Base-by-base conservation (phyloP, 345 rosid species). In the Nephelium lappaceum region DNA sequence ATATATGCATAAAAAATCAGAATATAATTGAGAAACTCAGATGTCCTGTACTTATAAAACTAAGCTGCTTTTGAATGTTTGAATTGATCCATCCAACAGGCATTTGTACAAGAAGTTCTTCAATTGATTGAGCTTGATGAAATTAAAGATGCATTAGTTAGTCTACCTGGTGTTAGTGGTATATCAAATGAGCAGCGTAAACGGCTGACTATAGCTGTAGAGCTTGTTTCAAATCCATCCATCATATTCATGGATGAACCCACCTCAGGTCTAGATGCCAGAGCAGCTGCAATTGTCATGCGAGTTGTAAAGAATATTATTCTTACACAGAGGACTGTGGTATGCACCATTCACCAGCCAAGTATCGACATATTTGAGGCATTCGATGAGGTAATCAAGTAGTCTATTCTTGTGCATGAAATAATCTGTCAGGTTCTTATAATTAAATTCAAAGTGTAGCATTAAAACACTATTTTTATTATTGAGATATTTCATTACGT, bases 181-280 rank as follows among this genome's bases (percentile, higher is more conserved):
- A 78, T 90, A 81, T 88, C 91, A 39, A 81, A 47, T n/a, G 93
- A 85, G 81, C 93, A 90, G 68, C 83, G 89, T 0, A 90, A 90
- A 64, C 79, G 89, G 77, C 82, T 90, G 64, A 90, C 90, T 8
- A 85, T 90, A 38, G 93, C 90, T 24, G 91, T 90, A 38, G 93
- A 90, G 75, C 88, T 90, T 64, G 86, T 90, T 39, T 83, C 93
- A 1, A 90, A 90, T 73, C 90, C 90, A 6, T 88, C 90, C 5
- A 81, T 88, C 60, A 84, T 90, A 65, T 90, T 90, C 86, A 86
- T 90, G 93, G 91, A 88, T 60, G 93, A 90, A 75, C 91, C 93
- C 11, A 88, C 91, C 27, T 81, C 90, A 0, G 91, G 91, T 69
- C 81, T 90, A n/a, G 89, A 90, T 83, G 93, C 93, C 60, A 85